These are phyloP conservation scores for Arthrobotrys sphaeroides DNA, from an alignment of 2,329 filamentous ascomycete species.

Conservation along the genomic window DNA sequence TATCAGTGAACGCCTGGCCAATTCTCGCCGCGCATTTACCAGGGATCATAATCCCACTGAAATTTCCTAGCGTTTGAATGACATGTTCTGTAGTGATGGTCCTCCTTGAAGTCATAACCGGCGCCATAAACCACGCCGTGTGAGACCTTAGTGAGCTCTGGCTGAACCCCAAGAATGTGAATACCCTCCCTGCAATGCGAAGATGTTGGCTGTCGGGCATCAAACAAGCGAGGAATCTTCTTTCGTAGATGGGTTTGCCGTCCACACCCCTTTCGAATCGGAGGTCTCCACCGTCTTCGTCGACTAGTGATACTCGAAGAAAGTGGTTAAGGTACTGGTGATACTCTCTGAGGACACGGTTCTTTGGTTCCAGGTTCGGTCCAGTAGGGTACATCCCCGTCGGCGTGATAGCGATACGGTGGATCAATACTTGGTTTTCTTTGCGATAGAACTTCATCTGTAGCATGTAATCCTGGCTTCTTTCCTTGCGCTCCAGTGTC, in stretches of 20 bases:
- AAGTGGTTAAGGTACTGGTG: slow-evolving; percentile 70
- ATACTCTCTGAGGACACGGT: slow-evolving; percentile 76
- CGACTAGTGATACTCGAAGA: slow-evolving; percentile 75
- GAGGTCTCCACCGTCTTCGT: slow-evolving; percentile 75
- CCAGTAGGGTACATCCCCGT: slow-evolving; percentile 69
- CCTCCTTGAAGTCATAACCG: slow-evolving; percentile 60
- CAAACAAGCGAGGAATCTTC: slow-evolving; percentile 70
- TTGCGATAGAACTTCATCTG: slow-evolving; percentile 55
- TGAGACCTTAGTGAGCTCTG: slow-evolving; percentile 79
- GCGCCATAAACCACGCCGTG: slow-evolving; percentile 73
- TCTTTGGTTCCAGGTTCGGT: slow-evolving; percentile 73
- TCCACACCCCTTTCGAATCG: slow-evolving; percentile 66
- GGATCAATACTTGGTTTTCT: slow-evolving; percentile 65
- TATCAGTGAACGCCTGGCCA: slow-evolving; percentile 78
- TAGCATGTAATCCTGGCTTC: slow-evolving; percentile 52
- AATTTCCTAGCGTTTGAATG: slow-evolving; percentile 66
- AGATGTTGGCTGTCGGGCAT: slow-evolving; percentile 65
- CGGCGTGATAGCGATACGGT: slow-evolving; percentile 70
- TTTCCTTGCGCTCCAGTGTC: slow-evolving; percentile 55
- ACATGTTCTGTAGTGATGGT: slow-evolving; percentile 62
- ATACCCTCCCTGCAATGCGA: slow-evolving; percentile 70
- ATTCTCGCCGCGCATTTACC: slow-evolving; percentile 70
- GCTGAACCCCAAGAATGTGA: slow-evolving; percentile 78
- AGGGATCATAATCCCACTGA: slow-evolving; percentile 66
- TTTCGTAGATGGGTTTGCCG: slow-evolving; percentile 62